Conservation (phyloP, 148 eudicot species). For the Fallopia convolvulus region DNA sequence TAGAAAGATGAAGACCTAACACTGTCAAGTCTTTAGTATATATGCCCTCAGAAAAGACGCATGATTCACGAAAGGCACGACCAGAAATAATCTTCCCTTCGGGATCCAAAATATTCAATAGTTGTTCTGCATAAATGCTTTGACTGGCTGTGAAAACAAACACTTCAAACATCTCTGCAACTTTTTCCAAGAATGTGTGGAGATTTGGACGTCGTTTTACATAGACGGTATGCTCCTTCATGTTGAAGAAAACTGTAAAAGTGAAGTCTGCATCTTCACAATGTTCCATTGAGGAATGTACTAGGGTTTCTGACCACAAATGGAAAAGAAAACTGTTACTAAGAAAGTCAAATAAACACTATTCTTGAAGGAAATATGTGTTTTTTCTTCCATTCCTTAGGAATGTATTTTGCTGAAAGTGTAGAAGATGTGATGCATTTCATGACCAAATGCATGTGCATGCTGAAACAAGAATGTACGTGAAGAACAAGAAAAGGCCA, state of each 20-base stretch:
- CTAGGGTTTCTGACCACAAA: constrained; percentile 72
- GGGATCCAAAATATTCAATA: constrained; percentile 84
- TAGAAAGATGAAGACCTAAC: constrained; percentile 90
- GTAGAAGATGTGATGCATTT: neutral
- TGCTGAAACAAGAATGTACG: neutral
- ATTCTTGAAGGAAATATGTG: neutral
- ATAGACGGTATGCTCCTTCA: constrained; percentile 77
- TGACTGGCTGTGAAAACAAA: constrained; percentile 96
- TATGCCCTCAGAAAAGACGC: constrained; percentile 75
- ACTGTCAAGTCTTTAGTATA: constrained; percentile 91
- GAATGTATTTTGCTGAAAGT: neutral
- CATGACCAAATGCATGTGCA: neutral
- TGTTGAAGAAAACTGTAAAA: constrained; percentile 71
- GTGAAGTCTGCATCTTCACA: constrained; percentile 83
- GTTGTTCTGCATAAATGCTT: constrained; percentile 85
- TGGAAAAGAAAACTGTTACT: neutral
- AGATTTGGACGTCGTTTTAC: constrained; percentile 90
- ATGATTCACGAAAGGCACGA: constrained; percentile 91
- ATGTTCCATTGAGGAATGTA: constrained; percentile 77
- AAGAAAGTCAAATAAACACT: neutral
- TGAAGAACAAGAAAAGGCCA: neutral
- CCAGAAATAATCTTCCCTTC: constrained; percentile 64
- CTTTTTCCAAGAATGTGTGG: constrained; percentile 60
- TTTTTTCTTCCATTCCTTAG: neutral
- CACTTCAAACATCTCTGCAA: constrained; percentile 86